Conservation (phyloP, 768 basidiomycete genomes). For the Kwoniella newhampshirensis region DNA sequence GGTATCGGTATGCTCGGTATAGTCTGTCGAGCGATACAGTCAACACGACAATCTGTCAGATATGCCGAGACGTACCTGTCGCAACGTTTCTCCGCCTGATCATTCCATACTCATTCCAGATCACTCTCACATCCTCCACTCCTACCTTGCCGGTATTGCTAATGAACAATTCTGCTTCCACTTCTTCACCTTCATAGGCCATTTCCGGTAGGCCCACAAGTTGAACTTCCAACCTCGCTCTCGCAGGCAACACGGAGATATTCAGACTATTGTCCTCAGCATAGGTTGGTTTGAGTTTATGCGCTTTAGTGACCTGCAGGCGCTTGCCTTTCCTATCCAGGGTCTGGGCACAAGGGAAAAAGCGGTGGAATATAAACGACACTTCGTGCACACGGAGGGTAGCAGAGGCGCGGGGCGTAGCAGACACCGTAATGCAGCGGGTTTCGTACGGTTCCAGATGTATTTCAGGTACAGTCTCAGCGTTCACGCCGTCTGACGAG, state of each 20-base stretch:
- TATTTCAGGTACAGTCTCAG: conserved; percentile 61
- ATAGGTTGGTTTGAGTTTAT: conserved; percentile 69
- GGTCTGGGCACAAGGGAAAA: conserved; percentile 68
- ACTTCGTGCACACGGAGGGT: conserved; percentile 64
- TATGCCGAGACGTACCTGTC: conserved; percentile 53
- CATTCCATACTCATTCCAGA: conserved; percentile 59
- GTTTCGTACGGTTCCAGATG: conserved; percentile 65
- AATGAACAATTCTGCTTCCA: conserved; percentile 61
- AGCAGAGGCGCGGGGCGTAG: conserved; percentile 61
- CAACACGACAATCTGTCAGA: neutral
- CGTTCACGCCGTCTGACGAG: conserved; percentile 60
- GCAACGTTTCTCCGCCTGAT: conserved; percentile 56
- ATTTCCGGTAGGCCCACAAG: conserved; percentile 53
- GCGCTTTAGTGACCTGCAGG: conserved; percentile 70
- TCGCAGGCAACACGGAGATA: conserved; percentile 65
- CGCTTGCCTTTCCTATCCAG: conserved; percentile 71
- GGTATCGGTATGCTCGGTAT: conserved; percentile 59
- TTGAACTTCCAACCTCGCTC: conserved; percentile 61
- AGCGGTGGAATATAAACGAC: conserved; percentile 64
- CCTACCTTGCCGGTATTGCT: conserved; percentile 65
- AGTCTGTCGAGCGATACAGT: conserved; percentile 25
- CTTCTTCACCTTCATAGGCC: conserved; percentile 70
- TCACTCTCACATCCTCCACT: conserved; percentile 71
- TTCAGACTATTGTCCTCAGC: conserved; percentile 66
- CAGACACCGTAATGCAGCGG: conserved; percentile 66